Evolutionary conservation across 345 rosid genomes (phyloP), one percentile per base, ranked within the genome.

Genomic region (Populus pruinosa): DNA sequence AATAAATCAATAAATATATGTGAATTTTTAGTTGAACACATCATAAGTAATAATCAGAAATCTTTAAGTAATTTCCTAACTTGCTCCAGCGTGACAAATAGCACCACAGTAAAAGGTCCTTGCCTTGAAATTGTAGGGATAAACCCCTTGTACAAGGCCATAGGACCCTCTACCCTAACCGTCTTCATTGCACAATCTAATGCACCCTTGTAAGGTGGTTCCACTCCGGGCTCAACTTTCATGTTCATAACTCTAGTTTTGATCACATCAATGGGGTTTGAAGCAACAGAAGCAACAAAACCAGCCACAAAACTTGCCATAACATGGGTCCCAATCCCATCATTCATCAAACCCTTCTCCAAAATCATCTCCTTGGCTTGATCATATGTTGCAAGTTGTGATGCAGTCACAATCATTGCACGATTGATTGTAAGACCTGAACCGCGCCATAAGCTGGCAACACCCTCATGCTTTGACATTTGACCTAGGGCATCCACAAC

Each of bases 121-220:
- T 79, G 82, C 63, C 82, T 79, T 23, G 82, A 79, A 12, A 69
- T 74, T 27, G 78, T 74, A 5, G 78, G 78, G 38, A 68, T 73
- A 44, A 79, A 67, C 4, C 82, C 82, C 41, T 79, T 79, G 6
- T 79, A 79, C 53, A 74, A 44, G 16, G 78, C 78, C 78, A 68
- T 25, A 0, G 77, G 61, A 5, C 69, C 81, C 61, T 79, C 81
- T 2, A 69, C 59, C 16, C 27, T 73, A 9, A 79, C 55, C 0
- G 78, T 79, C 69, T 79, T 73, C 73, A 67, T 9, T 1, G 81
- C 81, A 73, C 81, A 78, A 39, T 78, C 77, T 9, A 78, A 36
- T 17, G 77, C 81, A 14, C 77, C 81, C 62, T 53, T 72, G 6
- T 79, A 79, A 6, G 81, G 77, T 17, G 77, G 69, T 41, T 66